Conservation (phyloP, 164 flowering plant genomes). For the Liquidambar formosana region DNA sequence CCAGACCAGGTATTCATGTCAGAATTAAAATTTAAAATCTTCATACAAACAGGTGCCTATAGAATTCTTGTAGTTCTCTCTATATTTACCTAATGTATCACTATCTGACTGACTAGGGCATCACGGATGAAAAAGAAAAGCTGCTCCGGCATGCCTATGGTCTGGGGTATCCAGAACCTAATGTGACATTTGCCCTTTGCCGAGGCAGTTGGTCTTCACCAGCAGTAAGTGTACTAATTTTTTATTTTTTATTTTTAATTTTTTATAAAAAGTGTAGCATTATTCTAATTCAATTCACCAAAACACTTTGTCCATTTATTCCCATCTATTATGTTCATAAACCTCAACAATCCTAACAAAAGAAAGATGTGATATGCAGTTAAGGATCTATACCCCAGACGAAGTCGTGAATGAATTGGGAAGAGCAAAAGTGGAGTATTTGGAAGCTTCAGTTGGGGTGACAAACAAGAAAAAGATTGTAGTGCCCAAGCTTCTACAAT, state of each 20-base stretch:
- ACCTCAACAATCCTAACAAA: not conserved
- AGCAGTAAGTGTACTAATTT: constrained; percentile 62
- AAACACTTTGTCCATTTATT: not conserved
- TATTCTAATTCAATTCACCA: not conserved
- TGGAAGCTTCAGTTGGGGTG: constrained; percentile 81
- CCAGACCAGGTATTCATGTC: not conserved
- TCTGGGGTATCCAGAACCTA: constrained; percentile 85
- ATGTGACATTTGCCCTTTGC: constrained; percentile 88
- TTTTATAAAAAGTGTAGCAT: too few relatives aligned
- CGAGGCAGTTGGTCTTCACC: constrained; percentile 97
- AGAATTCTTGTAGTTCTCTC: not conserved
- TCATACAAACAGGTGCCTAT: not conserved
- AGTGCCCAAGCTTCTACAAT: constrained; percentile 83
- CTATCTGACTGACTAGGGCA: constrained; percentile 30
- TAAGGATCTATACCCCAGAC: constrained; percentile 74
- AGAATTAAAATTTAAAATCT: not conserved
- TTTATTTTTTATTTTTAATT: too few relatives aligned
- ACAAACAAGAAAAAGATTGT: constrained; percentile 74
- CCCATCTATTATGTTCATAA: too few relatives aligned
- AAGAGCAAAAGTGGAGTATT: constrained; percentile 75
- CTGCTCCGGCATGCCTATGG: constrained; percentile 74
- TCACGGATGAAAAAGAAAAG: constrained; percentile 64
- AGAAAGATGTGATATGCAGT: constrained; percentile 40
- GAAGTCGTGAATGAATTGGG: constrained; percentile 74
- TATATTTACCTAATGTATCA: constrained; percentile 4